A percentile compares a stretch with the other conserved stretches of the same genome.
These are phyloP conservation scores for Kwoniella mangroviensis DNA, from an alignment of 768 basidiomycete genomes.

Conservation along the genomic window DNA sequence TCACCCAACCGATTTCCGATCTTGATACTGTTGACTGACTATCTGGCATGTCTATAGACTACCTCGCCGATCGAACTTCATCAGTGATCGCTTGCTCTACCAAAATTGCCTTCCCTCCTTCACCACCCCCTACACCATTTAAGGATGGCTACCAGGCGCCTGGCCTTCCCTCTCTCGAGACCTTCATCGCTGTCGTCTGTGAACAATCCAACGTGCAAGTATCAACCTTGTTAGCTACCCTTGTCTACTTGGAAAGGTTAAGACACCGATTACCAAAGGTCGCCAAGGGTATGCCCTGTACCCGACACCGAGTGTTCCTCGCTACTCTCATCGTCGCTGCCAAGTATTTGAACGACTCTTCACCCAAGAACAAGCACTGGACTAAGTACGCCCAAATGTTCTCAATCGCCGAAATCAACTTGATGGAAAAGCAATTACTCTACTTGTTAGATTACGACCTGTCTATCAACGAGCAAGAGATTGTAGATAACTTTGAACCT, in stretches of 20 bases:
- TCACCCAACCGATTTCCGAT: no score
- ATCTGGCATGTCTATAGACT: constrained; percentile 51
- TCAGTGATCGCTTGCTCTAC: constrained; percentile 68
- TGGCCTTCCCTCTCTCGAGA: constrained; percentile 72
- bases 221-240: constrained; percentile 83
- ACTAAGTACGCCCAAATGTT: constrained; percentile 73
- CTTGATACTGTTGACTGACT: not conserved
- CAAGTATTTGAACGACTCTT: constrained; percentile 89
- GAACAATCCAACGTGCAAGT: constrained; percentile 85
- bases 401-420: constrained; percentile 68
- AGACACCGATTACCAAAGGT: constrained; percentile 75
- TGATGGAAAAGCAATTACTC: constrained; percentile 96
- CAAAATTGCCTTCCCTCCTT: constrained; percentile 61
- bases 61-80: constrained; percentile 77
- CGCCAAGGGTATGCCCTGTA: constrained; percentile 73
- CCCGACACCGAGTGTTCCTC: constrained; percentile 85
- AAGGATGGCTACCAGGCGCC: constrained; percentile 58
- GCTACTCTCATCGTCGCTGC: constrained; percentile 85
- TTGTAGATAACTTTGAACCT: constrained; percentile 54
- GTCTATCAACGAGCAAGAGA: constrained; percentile 52
- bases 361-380: constrained; percentile 90
- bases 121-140: constrained; percentile 71
- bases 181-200: constrained; percentile 84
- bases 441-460: constrained; percentile 72
- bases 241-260: constrained; percentile 90